Evolutionary conservation across 805 yeast genomes (phyloP).

Genomic region (Candida yuanshanica): DNA sequence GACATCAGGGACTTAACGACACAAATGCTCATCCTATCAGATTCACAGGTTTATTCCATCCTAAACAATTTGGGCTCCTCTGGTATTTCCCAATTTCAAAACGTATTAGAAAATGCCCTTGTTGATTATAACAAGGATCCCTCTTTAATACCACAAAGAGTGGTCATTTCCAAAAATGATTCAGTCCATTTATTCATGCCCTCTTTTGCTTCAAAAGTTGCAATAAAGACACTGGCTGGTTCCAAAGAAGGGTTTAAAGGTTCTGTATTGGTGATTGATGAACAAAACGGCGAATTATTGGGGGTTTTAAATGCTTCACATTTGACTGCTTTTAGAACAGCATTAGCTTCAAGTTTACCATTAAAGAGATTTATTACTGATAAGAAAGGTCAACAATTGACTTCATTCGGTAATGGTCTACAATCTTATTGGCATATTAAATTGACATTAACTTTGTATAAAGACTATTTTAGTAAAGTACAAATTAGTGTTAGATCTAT

Average conservation of each 20-base stretch:
- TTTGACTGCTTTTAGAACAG: conserved; percentile 64
- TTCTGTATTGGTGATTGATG: conserved; percentile 44
- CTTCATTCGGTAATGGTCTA: conserved; percentile 55
- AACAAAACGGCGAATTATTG: conserved; percentile 40
- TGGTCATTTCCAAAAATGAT: conserved; percentile 34
- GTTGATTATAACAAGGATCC: conserved; percentile 37
- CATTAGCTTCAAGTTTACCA: conserved; percentile 48
- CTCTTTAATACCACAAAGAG: conserved; percentile 48
- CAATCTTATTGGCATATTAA: conserved; percentile 63
- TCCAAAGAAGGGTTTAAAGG: conserved; percentile 59
- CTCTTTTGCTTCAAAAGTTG: conserved; percentile 49
- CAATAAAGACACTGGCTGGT: conserved; percentile 56
- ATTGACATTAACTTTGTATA: conserved; percentile 37
- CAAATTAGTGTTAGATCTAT: conserved; percentile 40
- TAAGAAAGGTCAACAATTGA: conserved; percentile 19
- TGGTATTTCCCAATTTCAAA: conserved; percentile 31
- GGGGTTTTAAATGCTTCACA: conserved; percentile 56
- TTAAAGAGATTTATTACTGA: conserved; percentile 31
- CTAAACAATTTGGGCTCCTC: conserved; percentile 23
- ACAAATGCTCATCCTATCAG: conserved; percentile 31
- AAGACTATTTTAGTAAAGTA: conserved; percentile 31
- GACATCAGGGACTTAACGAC: neutral
- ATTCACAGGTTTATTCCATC: conserved; percentile 26
- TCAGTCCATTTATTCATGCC: conserved; percentile 61
- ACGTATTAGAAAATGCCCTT: conserved; percentile 33